Percentiles rank a stretch among this genome's conserved stretches.
Conservation (phyloP, 2,329 filamentous ascomycete species). For the Sordariomycetes sp. region DNA sequence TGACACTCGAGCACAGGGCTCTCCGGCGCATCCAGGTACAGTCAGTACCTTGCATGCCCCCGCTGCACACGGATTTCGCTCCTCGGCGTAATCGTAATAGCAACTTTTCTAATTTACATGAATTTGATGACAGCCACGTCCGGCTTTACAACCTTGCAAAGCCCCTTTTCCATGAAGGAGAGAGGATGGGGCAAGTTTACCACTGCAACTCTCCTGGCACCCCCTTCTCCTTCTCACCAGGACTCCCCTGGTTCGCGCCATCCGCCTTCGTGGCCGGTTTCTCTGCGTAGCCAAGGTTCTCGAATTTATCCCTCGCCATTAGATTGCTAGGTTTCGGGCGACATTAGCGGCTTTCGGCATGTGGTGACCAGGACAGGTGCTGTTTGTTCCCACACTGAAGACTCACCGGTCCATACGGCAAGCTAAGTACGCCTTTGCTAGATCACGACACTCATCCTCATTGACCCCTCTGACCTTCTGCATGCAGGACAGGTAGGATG, state of each 20-base stretch:
- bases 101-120: no score
- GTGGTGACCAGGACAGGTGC: background rate
- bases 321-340: conserved; percentile 50
- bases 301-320: conserved; percentile 92
- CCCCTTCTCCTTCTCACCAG: background rate
- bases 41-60: no score
- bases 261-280: conserved; percentile 8
- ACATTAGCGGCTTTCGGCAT: conserved; percentile 6
- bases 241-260: conserved; percentile 18
- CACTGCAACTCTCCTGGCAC: conserved; percentile 19
- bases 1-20: no score
- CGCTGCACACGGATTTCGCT: no score
- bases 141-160: background rate
- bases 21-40: no score
- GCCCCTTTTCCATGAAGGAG: background rate
- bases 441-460: conserved; percentile 66
- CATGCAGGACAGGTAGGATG: conserved; percentile 73
- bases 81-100: no score
- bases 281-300: conserved; percentile 68
- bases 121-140: no score
- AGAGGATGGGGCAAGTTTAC: conserved; percentile 10
- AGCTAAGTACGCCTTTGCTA: conserved; percentile 78
- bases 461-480: conserved; percentile 76
- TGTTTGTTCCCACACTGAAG: background rate
- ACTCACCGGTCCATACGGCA: conserved; percentile 90